Evolutionary conservation across 108 stramenopile species (phyloP).

Genomic region (Cyclotella distinguenda): DNA sequence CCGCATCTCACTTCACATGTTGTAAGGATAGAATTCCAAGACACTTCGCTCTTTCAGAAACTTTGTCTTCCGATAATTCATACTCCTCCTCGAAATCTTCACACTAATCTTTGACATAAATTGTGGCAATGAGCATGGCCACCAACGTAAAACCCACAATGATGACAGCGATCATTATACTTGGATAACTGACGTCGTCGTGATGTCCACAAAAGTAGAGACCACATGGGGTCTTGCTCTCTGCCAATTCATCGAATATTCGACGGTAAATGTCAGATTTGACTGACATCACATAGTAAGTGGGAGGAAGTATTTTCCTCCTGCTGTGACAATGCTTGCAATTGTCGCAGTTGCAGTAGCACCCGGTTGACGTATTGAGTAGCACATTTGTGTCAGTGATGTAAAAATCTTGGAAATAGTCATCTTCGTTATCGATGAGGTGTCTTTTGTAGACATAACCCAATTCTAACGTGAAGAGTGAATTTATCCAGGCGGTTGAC

Average conservation of each 20-base stretch:
- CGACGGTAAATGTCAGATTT: slow-evolving; percentile 65
- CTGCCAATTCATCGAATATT: slow-evolving; percentile 73
- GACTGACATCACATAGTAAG: slow-evolving; percentile 61
- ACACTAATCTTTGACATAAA: slow-evolving; percentile 34
- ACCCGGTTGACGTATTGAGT: background rate
- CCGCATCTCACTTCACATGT: too few relatives aligned
- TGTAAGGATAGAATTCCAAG: too few relatives aligned
- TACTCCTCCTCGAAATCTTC: background rate
- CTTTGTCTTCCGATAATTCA: too few relatives aligned
- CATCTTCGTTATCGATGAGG: slow-evolving; percentile 44
- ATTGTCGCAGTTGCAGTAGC: slow-evolving; percentile 7
- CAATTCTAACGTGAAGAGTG: background rate
- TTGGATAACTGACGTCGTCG: slow-evolving; percentile 76
- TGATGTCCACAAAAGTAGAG: slow-evolving; percentile 88
- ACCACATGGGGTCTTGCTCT: slow-evolving; percentile 70
- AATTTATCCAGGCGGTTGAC: too few relatives aligned
- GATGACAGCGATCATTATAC: slow-evolving; percentile 61
- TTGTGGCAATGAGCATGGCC: slow-evolving; percentile 25
- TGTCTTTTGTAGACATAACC: slow-evolving; percentile 48
- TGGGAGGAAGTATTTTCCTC: slow-evolving; percentile 47
- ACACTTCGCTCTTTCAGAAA: too few relatives aligned
- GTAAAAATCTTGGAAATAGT: slow-evolving; percentile 41
- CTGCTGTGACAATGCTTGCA: slow-evolving; percentile 21
- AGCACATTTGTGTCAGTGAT: slow-evolving; percentile 8
- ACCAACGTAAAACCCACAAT: slow-evolving; percentile 53